A percentile compares a stretch with the other conserved stretches of the same genome.
These are phyloP conservation scores for Stephanodiscus triporus DNA, from an alignment of 108 stramenopile genomes.

Conservation along the genomic window DNA sequence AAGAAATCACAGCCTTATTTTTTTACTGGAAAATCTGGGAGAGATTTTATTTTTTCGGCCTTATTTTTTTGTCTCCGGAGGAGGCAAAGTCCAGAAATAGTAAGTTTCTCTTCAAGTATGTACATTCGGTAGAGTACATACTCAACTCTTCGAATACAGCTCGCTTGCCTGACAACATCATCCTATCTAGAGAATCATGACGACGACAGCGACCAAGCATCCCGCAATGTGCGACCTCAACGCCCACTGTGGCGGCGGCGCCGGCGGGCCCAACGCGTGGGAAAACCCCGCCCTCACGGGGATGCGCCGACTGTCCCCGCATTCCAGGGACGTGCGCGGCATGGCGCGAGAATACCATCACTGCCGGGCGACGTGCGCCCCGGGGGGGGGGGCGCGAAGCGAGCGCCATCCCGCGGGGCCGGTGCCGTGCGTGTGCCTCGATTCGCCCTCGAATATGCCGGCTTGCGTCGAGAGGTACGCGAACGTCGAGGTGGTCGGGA, in stretches of 20 bases:
- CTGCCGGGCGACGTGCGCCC: not conserved
- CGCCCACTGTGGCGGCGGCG: constrained; percentile 15
- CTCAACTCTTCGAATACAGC: too few relatives aligned
- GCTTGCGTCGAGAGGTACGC: not conserved
- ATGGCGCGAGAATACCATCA: constrained; percentile 15
- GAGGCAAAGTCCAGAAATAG: too few relatives aligned
- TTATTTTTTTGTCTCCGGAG: too few relatives aligned
- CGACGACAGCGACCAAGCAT: too few relatives aligned
- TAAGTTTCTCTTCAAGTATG: too few relatives aligned
- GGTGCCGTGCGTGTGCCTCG: constrained; percentile 43
- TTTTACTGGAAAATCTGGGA: too few relatives aligned
- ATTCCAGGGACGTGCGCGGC: constrained; percentile 27
- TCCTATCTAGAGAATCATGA: too few relatives aligned
- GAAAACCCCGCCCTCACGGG: constrained; percentile 39
- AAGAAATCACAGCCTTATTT: too few relatives aligned
- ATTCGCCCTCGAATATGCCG: constrained; percentile 5
- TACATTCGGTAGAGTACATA: too few relatives aligned
- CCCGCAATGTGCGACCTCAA: too few relatives aligned
- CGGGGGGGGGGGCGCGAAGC: not conserved
- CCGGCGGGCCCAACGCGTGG: constrained; percentile 19
- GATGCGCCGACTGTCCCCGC: constrained; percentile 34
- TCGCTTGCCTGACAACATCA: too few relatives aligned
- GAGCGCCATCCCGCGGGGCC: not conserved
- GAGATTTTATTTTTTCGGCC: too few relatives aligned
- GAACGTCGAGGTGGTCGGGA: not conserved